Base-by-base conservation (phyloP, 2,329 filamentous ascomycete species). In the Lachnellula hyalina region DNA sequence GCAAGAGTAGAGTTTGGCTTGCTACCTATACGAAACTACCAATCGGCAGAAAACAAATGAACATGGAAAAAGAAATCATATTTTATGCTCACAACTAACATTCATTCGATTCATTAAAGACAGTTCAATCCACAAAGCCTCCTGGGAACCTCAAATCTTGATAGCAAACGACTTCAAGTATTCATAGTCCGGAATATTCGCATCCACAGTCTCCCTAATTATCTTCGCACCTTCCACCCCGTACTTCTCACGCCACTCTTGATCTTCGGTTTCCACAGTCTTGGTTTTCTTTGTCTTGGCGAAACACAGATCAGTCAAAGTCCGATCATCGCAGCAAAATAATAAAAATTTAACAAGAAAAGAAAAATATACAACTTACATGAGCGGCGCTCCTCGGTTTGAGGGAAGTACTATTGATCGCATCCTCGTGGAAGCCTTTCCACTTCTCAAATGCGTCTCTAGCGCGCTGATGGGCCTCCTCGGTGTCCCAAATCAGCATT, bases 381-480 rank as follows among this genome's bases (percentile, higher is more conserved):
- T 82, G 77, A 25, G 83, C 80, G 61, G 85, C 79, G 46, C 78
- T 77, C 67, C 89, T 79, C 2, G 89, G 83, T 69, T 86, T 86
- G 66, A 99, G 75, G 58, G 84, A 85, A 38, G 80, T 86, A 68
- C 89, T 96, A 63, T 88, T 78, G 64, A 97, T 89, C 14, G 91
- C 94, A 76, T 97, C 94, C 63, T 97, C 89, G 71, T 97, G 94
- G 75, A 96, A 97, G 11, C 94, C 94, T 63, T 85, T 88, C 94
- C 94, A 97, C 76, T 99, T 97, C 74, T 92, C 90, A 74, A 97
- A 97, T 17, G 85, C 85, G 60, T 83, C 79, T 62, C 80, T 78
- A 3, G 92, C 93, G 58, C 81, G 76, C 50, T 74, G 64, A 63
- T 90, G 84, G 64, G 87, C 85, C 61, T 88, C 86, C 51, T 86